Conservation (phyloP, 495 filamentous ascomycete genomes). For the Echria macrotheca region DNA sequence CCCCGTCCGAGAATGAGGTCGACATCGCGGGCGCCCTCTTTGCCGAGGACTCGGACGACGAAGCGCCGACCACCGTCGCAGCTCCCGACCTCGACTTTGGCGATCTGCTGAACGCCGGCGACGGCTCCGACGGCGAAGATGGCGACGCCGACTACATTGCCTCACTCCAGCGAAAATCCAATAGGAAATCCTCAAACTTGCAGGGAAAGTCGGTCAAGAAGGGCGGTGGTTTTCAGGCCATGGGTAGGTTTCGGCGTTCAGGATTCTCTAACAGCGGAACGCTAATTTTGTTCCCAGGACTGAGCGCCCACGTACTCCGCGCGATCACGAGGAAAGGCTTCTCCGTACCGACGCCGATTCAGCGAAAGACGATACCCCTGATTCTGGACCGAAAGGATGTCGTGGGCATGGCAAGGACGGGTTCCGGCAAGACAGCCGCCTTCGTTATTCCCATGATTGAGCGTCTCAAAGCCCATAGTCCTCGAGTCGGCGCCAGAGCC, state of each 20-base stretch:
- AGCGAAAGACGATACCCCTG: constrained; percentile 91
- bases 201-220: constrained; percentile 88
- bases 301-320: constrained; percentile 75
- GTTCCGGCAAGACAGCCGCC: constrained; percentile 93
- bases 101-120: constrained; percentile 40
- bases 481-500: constrained; percentile 74
- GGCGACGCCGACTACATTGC: constrained; percentile 84
- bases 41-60: constrained; percentile 38
- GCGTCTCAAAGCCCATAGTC: constrained; percentile 83
- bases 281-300: constrained; percentile 48
- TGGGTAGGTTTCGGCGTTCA: constrained; percentile 52
- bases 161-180: constrained; percentile 71
- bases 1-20: constrained; percentile 81
- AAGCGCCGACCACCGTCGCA: constrained; percentile 15
- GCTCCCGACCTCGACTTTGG: constrained; percentile 34
- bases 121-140: constrained; percentile 53
- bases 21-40: constrained; percentile 84
- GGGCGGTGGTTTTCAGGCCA: constrained; percentile 91
- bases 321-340: constrained; percentile 92
- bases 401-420: constrained; percentile 94
- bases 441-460: constrained; percentile 99
- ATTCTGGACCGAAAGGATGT: constrained; percentile 86
- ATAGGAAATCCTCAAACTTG: constrained; percentile 73
- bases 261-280: no score
- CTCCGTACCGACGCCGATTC: constrained; percentile 92